Percentiles rank a stretch among this genome's conserved stretches.
Conservation (phyloP, 768 basidiomycete species). For the Phylloporus sp. region DNA sequence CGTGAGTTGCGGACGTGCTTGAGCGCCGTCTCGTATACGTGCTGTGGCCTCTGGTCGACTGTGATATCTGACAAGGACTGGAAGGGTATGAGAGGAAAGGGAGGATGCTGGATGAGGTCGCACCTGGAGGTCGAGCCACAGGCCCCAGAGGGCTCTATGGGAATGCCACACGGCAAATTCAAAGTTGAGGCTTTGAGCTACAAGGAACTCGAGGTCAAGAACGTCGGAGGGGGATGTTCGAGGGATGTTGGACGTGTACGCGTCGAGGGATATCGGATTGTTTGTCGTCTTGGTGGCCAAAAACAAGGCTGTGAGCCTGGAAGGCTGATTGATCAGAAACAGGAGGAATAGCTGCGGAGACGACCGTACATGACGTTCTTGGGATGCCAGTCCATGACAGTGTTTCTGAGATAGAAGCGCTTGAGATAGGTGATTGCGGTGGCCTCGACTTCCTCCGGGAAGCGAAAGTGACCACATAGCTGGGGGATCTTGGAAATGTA, state of each 20-base stretch:
- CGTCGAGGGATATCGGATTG: constrained; percentile 80
- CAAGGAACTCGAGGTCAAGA: constrained; percentile 90
- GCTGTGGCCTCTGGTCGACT: constrained; percentile 43
- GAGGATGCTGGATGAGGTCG: constrained; percentile 7
- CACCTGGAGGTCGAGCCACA: constrained; percentile 87
- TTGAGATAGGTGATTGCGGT: constrained; percentile 92
- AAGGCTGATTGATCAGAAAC: neutral
- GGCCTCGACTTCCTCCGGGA: constrained; percentile 89
- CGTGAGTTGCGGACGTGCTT: constrained; percentile 71
- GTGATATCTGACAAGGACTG: constrained; percentile 57
- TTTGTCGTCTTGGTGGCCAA: constrained; percentile 98
- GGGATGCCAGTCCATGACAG: constrained; percentile 99
- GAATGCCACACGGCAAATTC: constrained; percentile 94
- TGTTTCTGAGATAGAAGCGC: constrained; percentile 95
- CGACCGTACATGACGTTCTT: constrained; percentile 91
- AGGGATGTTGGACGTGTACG: constrained; percentile 78
- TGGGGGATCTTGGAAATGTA: constrained; percentile 85
- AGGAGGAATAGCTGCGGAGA: neutral
- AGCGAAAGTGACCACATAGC: constrained; percentile 78
- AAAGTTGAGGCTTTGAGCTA: constrained; percentile 90
- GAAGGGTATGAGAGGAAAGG: constrained; percentile 7
- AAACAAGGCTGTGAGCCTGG: constrained; percentile 91
- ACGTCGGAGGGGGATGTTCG: constrained; percentile 79
- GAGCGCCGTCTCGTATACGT: constrained; percentile 61
- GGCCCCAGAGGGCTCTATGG: constrained; percentile 82